Percentiles rank a stretch among this genome's conserved stretches.
phyloP scores from a whole-genome alignment of 176 grass and related monocot genomes.

The Tillandsia leiboldiana region DNA sequence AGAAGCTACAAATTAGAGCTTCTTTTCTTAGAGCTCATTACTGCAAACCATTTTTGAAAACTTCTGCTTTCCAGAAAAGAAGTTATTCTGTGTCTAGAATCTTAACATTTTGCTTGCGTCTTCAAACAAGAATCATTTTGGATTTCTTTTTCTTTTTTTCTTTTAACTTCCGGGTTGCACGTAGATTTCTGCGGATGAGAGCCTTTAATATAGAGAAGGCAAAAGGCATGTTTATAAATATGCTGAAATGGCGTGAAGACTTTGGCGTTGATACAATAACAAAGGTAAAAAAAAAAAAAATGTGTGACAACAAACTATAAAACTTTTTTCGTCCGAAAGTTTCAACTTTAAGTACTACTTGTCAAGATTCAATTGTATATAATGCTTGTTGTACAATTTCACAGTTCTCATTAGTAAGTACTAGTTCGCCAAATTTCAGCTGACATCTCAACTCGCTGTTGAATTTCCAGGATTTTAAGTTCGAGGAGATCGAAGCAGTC shows the following conservation, averaged over 20 bases:
- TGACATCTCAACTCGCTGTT: not conserved
- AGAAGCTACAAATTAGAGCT: no score
- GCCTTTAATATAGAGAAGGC: constrained; percentile 56
- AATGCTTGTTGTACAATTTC: no score
- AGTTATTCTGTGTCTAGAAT: not conserved
- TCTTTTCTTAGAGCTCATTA: no score
- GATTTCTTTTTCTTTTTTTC: not conserved
- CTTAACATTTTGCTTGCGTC: not conserved
- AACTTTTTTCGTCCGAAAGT: not conserved
- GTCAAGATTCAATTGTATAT: no score
- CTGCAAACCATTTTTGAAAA: no score
- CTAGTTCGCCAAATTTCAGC: constrained; percentile 12
- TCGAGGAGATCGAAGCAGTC: constrained; percentile 68
- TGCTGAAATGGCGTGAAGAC: constrained; percentile 94
- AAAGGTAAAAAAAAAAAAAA: constrained; percentile 21
- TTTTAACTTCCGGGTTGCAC: not conserved
- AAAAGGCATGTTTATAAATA: constrained; percentile 85
- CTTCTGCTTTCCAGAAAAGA: no score
- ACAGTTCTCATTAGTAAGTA: not conserved
- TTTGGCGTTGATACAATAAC: constrained; percentile 57
- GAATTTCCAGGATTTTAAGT: constrained; percentile 65
- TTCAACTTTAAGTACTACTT: no score
- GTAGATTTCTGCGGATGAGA: constrained; percentile 87
- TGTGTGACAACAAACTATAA: not conserved
- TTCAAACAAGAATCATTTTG: constrained; percentile 3